Percentiles rank a stretch among this genome's conserved stretches.
phyloP scores from a whole-genome alignment of 169 alveolate genomes.

The Theileria parva region DNA sequence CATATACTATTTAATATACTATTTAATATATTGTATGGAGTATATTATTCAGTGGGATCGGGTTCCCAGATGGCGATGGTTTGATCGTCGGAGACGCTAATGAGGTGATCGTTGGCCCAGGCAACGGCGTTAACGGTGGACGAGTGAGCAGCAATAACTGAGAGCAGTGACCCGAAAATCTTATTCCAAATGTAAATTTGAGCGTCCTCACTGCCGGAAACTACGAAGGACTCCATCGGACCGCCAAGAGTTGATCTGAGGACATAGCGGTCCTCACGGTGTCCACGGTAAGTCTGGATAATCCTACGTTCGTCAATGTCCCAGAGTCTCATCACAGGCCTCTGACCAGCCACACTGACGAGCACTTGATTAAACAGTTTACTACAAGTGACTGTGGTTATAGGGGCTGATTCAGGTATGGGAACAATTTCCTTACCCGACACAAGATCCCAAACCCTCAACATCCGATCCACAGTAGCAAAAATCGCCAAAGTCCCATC shows the following conservation, averaged over 20 bases:
- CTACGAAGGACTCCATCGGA: constrained; percentile 75
- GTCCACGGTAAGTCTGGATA: constrained; percentile 83
- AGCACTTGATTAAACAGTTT: constrained; percentile 67
- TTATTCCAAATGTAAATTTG: constrained; percentile 84
- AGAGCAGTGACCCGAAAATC: constrained; percentile 76
- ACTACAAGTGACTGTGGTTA: constrained; percentile 70
- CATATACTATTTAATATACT: background rate
- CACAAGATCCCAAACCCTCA: constrained; percentile 64
- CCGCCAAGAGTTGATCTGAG: constrained; percentile 85
- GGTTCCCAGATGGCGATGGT: constrained; percentile 74
- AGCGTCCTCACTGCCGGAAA: constrained; percentile 86
- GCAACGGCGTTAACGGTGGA: constrained; percentile 83
- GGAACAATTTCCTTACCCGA: constrained; percentile 51
- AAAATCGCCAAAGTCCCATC: constrained; percentile 69
- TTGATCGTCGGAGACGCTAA: constrained; percentile 76
- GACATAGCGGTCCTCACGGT: constrained; percentile 79
- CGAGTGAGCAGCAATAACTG: constrained; percentile 78
- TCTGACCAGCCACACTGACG: constrained; percentile 73
- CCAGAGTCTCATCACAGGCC: constrained; percentile 79
- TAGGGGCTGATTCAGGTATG: constrained; percentile 70
- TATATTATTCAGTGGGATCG: constrained; percentile 9
- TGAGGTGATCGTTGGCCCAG: constrained; percentile 74
- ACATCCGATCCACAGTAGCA: constrained; percentile 67
- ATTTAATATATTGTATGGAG: background rate
- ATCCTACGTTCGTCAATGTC: constrained; percentile 71